phyloP scores from a whole-genome alignment of 371 early-diverging fungal genomes.

The Syncephalastrum contaminatum region DNA sequence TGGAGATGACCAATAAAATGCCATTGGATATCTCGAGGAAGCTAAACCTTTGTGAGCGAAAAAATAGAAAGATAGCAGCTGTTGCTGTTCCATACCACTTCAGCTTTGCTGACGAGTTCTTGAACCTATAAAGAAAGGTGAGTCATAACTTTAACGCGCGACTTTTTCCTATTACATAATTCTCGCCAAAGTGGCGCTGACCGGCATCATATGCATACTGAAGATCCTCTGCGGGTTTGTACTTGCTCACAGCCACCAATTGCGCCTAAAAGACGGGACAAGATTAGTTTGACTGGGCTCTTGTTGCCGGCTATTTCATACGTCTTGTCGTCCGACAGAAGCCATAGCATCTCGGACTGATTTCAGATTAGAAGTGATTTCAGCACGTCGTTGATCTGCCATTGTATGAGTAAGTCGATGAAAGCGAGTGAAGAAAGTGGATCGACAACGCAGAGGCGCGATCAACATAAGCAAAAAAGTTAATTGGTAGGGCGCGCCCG shows the following conservation, averaged over 20 bases:
- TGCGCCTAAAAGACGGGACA: constrained; percentile 25
- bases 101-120: constrained; percentile 90
- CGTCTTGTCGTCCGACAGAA: neutral
- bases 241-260: constrained; percentile 93
- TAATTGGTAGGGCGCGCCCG: no score
- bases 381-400: constrained; percentile 15
- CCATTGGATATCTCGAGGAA: constrained; percentile 85
- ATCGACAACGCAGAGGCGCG: no score
- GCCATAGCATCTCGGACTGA: constrained; percentile 19
- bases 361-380: constrained; percentile 19
- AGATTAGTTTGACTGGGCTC: neutral
- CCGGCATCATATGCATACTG: constrained; percentile 73
- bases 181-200: constrained; percentile 95
- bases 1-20: constrained; percentile 96
- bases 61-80: neutral
- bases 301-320: neutral
- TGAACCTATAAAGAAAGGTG: constrained; percentile 69
- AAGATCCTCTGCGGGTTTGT: constrained; percentile 83
- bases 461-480: no score
- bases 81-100: constrained; percentile 44
- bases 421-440: no score
- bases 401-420: constrained; percentile 17
- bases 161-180: constrained; percentile 64
- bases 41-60: constrained; percentile 17
- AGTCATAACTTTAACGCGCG: constrained; percentile 71